These are phyloP conservation scores for Rosa multiflora DNA, from an alignment of 306 rosid genomes.

Conservation along the genomic window DNA sequence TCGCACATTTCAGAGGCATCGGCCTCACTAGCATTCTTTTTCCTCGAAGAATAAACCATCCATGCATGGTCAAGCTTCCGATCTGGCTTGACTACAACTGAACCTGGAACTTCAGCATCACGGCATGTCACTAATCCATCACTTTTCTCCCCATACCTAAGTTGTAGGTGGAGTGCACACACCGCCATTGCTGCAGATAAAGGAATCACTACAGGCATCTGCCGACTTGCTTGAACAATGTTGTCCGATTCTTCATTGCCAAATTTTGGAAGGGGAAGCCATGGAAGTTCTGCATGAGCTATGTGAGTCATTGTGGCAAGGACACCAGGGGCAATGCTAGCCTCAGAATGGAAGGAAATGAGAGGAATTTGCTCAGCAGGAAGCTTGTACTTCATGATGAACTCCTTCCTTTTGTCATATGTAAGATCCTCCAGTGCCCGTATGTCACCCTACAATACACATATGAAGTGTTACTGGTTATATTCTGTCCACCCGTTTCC, in stretches of 20 bases:
- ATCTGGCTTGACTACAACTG: constrained; percentile 62
- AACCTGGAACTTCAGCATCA: constrained; percentile 87
- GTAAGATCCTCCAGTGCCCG: constrained; percentile 82
- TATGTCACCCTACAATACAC: constrained; percentile 59
- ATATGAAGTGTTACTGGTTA: neutral
- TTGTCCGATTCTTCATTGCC: constrained; percentile 28
- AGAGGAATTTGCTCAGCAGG: constrained; percentile 55
- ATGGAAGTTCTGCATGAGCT: constrained; percentile 78
- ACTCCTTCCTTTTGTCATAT: constrained; percentile 71
- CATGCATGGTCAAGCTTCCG: constrained; percentile 84
- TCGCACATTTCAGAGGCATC: constrained; percentile 81
- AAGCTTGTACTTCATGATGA: constrained; percentile 66
- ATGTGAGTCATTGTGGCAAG: constrained; percentile 79
- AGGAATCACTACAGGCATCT: constrained; percentile 72
- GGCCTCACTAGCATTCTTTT: constrained; percentile 45
- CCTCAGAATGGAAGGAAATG: constrained; percentile 75
- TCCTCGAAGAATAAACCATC: constrained; percentile 78
- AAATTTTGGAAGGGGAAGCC: constrained; percentile 46
- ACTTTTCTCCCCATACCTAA: constrained; percentile 79
- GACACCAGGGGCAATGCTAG: constrained; percentile 59
- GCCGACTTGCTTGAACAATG: constrained; percentile 34
- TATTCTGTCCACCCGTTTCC: neutral
- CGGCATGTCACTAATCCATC: constrained; percentile 68
- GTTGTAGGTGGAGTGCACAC: constrained; percentile 67
- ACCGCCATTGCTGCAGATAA: constrained; percentile 76